Conservation (phyloP, 2,329 filamentous ascomycete species). For the Trichophyton benhamiae region DNA sequence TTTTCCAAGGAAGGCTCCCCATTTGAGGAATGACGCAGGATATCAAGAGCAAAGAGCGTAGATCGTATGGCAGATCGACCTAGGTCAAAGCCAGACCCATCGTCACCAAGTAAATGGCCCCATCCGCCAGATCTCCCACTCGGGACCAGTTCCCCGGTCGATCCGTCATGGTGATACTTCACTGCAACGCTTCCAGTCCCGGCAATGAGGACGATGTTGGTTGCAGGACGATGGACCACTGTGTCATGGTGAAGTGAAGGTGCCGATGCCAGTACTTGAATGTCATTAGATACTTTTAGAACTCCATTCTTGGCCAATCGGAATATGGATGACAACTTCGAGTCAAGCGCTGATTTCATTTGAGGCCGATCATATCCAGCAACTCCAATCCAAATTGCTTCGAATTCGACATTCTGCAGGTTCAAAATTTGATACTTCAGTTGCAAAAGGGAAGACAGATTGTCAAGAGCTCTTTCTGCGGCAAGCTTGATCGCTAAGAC, state of each 20-base stretch:
- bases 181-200: slow-evolving; percentile 36
- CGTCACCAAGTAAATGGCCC: slow-evolving; percentile 35
- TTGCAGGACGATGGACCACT: slow-evolving; percentile 10
- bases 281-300: slow-evolving; percentile 30
- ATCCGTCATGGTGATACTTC: slow-evolving; percentile 21
- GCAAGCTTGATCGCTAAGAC: slow-evolving; percentile 17
- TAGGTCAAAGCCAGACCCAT: slow-evolving; percentile 33
- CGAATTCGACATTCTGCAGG: slow-evolving; percentile 15
- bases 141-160: slow-evolving; percentile 14
- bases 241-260: neutral
- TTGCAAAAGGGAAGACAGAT: neutral
- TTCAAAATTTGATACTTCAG: neutral
- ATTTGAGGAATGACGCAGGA: slow-evolving; percentile 7
- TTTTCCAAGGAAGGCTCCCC: neutral
- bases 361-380: slow-evolving; percentile 31
- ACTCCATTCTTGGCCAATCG: slow-evolving; percentile 13
- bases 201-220: slow-evolving; percentile 29
- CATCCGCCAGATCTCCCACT: slow-evolving; percentile 33
- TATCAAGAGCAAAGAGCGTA: slow-evolving; percentile 24
- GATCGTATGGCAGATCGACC: slow-evolving; percentile 27
- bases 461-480: slow-evolving; percentile 18
- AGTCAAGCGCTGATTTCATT: slow-evolving; percentile 19
- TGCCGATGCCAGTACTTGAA: slow-evolving; percentile 28
- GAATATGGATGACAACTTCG: slow-evolving; percentile 21
- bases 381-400: slow-evolving; percentile 29